Evolutionary conservation across 495 filamentous ascomycete genomes (phyloP), one percentile per base, ranked within the genome.

Genomic region (Penicillium taxi): DNA sequence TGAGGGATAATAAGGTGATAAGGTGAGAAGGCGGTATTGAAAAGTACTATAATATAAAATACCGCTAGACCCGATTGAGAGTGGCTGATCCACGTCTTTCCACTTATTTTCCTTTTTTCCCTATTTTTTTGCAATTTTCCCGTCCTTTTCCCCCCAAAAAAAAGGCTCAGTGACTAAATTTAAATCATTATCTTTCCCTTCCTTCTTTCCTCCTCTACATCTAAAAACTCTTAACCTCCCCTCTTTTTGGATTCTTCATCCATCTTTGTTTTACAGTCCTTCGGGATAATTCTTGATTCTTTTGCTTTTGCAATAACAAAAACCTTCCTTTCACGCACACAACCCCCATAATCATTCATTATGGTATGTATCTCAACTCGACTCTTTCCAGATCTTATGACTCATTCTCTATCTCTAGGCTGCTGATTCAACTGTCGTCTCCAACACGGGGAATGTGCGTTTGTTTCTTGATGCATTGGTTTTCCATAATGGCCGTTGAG

Each of bases 381-480:
- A 48, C 44, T 45, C 39, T 36, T 26, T 39, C 1, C 6, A 19
- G 16, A 21, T 9, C 22, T 11, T n/a, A 29, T 17, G 7, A 11
- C 27, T 32, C 32, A 21, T 6, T 28, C 26, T 24, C 22, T 43
- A 21, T 13, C 44, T 22, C 17, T 35, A 72, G 73, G 66, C 68
- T 52, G 63, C 63, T 44, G 53, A 52, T 56, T 61, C 74, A 61
- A 74, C 75, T 44, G 67, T 60, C 61, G 56, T 81, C 65, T 82
- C 78, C 64, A 80, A 82, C 59, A 77, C 77, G 62, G 76, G 74
- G 67, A 82, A 81, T 67, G 74, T 77, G 59, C 72, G 73, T 75
- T 59, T 50, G 37, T 54, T 52, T 42, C 44, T 52, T 40, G 42
- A 49, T 52, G 32, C 43, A 49, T 53, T 53, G 48, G 41, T 46